Evolutionary conservation across 108 stramenopile species (phyloP), one percentile per base, ranked within the genome.

Genomic region (Nitzschia palea): DNA sequence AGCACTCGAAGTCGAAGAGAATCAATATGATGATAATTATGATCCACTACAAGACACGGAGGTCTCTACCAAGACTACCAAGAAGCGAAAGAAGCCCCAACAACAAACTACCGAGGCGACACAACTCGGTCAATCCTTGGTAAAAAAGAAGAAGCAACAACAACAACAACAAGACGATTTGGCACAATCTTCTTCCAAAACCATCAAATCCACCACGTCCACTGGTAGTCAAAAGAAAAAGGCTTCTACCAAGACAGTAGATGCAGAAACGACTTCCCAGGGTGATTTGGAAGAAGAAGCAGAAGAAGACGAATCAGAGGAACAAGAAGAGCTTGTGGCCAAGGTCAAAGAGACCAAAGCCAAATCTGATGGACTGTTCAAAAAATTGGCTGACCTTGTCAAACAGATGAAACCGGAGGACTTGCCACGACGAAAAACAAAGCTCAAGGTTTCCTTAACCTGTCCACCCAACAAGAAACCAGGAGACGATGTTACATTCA

Each of bases 1-100:
- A 6, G 79, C 83, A 42, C 66, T 91, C 47, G 90, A 91, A 73
- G 80, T 94, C 71, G 93, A 87, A 30, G 85, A 88, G 18, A 70
- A 73, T 64, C 89, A 85, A 15, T 86, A 80, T 68, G 80, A 65
- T 9, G 86, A 86, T 25, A 58, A 80, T 30, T 84, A 89, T 59
- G 85, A 87, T 62, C 81, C 82, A 1, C 53, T 83, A 0, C 55
- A 76, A 47, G 84, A 85, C 61, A 76, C 64, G 18, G 66, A 67
- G 5, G 77, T 60, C 43, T 18, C 30, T 22, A 14, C 29, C 14
- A 52, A 48, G 36, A 29, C 43, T 8, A 71, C 57, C 14, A 78
- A 71, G 44, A 72, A 76, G 55, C 56, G 54, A 29, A 78, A 79
- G 65, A 71, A 74, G 30, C 33, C 53, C 50, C 44, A 44, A 15